These are phyloP conservation scores for Pseudogymnoascus sp. DNA, from an alignment of 2,329 filamentous ascomycete species.

Conservation along the genomic window DNA sequence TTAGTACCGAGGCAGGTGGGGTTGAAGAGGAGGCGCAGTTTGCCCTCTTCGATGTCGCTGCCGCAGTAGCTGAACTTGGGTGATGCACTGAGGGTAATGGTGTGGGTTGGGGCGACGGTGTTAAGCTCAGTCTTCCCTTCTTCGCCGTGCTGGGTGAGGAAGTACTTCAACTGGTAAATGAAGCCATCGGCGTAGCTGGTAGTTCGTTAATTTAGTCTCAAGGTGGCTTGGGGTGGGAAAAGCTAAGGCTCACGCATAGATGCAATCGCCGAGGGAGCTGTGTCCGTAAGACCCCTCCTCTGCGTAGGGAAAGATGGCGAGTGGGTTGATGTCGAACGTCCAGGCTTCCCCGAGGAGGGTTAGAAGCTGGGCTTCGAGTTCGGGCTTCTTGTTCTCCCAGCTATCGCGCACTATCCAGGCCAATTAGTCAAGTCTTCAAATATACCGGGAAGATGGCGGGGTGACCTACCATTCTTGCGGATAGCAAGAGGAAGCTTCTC, in stretches of 20 bases:
- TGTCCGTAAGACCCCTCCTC: slow-evolving; percentile 27
- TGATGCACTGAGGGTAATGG: slow-evolving; percentile 41
- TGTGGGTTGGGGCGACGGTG: slow-evolving; percentile 35
- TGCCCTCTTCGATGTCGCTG: slow-evolving; percentile 36
- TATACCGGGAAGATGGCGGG: neutral
- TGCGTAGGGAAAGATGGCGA: slow-evolving; percentile 41
- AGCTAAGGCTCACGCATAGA: slow-evolving; percentile 33
- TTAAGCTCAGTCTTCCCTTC: slow-evolving; percentile 41
- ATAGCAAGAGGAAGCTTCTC: slow-evolving; percentile 44
- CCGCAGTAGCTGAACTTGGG: slow-evolving; percentile 39
- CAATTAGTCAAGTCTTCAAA: slow-evolving; percentile 9
- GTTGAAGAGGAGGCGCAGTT: slow-evolving; percentile 42
- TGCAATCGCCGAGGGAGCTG: slow-evolving; percentile 37
- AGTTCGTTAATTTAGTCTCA: neutral
- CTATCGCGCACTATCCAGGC: slow-evolving; percentile 40
- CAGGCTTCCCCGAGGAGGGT: slow-evolving; percentile 39
- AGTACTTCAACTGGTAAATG: slow-evolving; percentile 34
- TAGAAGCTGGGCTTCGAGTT: slow-evolving; percentile 38
- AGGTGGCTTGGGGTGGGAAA: neutral
- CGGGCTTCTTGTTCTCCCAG: slow-evolving; percentile 41
- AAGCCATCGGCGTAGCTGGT: slow-evolving; percentile 39
- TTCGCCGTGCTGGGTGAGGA: slow-evolving; percentile 31
- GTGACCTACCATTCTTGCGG: slow-evolving; percentile 42
- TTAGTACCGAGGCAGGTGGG: slow-evolving; percentile 39
- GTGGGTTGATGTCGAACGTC: slow-evolving; percentile 42